Base-by-base conservation (phyloP, 164 flowering plant species). In the Paratinospora sagittata region DNA sequence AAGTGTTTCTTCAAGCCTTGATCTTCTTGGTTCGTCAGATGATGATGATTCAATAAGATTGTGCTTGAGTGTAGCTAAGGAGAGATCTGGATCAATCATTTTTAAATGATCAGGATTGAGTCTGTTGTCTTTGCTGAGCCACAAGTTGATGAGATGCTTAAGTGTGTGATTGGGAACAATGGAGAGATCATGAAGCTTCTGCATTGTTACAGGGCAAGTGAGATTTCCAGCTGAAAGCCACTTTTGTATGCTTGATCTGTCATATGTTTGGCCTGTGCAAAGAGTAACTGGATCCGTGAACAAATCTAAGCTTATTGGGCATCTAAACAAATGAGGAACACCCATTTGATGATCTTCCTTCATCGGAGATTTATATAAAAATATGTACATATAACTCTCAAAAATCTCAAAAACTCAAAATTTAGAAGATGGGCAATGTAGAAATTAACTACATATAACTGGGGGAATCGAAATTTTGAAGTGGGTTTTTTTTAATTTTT, bases 141-240 rank as follows among this genome's bases (percentile, higher is more conserved):
- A 90, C 24, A 76, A 86, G 34, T 84, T 68, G 47, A 90, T 90
- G 68, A 90, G 78, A 70, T 85, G 90, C 47, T 88, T 83, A 55
- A 90, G 90, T 30, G 88, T 90, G 82, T 82, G 85, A 69, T 90
- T 90, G 14, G 96, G 96, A 67, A 89, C 87, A 19, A 90, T 23
- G 23, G 90, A 79, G 8, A 74, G 66, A 70, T 90, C 93, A 14
- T 84, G 84, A 52, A 90, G 96, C 78, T 73, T 84, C 88, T 86
- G 93, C 93, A 86, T 88, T 85, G 96, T 90, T 30, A 90, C 90
- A 65, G 96, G 96, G 57, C 96, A 90, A 2, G 96, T 89, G 61
- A 78, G 80, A 45, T 90, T 89, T 3, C 96, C 96, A 13, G 84
- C 72, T 26, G 83, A 73, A 19, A 90, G 75, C 96, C 96, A 90